These are phyloP conservation scores for Pugionium cornutum DNA, from an alignment of 345 rosid genomes.

Conservation along the genomic window DNA sequence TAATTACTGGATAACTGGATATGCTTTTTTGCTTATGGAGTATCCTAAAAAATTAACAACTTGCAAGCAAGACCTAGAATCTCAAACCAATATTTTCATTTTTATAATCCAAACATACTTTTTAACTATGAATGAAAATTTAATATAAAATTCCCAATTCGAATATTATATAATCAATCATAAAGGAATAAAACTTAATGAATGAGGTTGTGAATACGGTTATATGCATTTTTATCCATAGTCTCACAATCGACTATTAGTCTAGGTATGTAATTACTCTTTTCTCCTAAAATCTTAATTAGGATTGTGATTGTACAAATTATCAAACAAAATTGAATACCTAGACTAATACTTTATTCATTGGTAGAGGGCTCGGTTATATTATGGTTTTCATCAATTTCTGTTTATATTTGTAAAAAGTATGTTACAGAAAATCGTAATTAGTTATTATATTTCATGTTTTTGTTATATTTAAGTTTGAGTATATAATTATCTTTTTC, in stretches of 20 bases:
- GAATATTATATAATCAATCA: not conserved
- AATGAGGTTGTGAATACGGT: conserved; percentile 9
- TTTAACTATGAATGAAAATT: conserved; percentile 6
- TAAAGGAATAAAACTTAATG: conserved; percentile 3
- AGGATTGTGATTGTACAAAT: not conserved
- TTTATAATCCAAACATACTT: conserved; percentile 4
- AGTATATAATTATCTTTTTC: not conserved
- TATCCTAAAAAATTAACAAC: conserved; percentile 36
- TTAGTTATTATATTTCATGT: not conserved
- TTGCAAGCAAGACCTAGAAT: conserved; percentile 41
- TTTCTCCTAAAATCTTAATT: not conserved
- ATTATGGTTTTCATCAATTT: not conserved
- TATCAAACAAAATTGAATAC: not conserved
- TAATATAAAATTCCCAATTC: not conserved
- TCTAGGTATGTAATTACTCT: not conserved
- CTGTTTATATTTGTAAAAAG: not conserved
- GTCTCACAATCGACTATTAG: not conserved
- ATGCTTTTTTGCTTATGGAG: conserved; percentile 41
- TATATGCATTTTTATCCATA: conserved; percentile 6
- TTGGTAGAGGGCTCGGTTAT: not conserved
- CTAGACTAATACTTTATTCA: not conserved
- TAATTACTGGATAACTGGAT: conserved; percentile 38
- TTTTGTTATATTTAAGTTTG: not conserved
- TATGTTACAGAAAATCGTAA: not conserved
- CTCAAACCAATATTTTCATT: conserved; percentile 25